These are phyloP conservation scores for Mentha longifolia DNA, from an alignment of 257 asterid genomes.

Conservation along the genomic window DNA sequence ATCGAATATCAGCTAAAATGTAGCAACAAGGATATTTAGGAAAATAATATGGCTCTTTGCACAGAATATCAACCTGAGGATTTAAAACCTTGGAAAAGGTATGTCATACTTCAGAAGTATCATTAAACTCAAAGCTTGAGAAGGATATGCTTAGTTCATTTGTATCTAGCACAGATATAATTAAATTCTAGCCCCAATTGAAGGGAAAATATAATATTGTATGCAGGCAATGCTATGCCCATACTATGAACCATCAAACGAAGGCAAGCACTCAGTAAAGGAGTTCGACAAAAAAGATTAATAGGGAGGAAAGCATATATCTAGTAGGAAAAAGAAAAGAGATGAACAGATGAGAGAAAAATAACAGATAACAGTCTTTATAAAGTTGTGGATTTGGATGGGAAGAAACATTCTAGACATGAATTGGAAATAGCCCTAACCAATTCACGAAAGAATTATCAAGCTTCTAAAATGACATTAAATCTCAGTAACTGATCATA, in stretches of 20 bases:
- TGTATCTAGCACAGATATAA: background rate
- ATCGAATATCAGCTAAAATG: background rate
- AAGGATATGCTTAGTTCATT: background rate
- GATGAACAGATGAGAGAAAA: background rate
- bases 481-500: background rate
- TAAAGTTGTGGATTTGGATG: background rate
- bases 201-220: background rate
- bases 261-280: conserved; percentile 23
- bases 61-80: conserved; percentile 11
- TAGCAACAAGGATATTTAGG: conserved; percentile 5
- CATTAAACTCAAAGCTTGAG: conserved; percentile 3
- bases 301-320: background rate
- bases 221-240: background rate
- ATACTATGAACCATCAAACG: background rate
- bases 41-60: conserved; percentile 2
- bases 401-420: background rate
- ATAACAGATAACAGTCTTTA: background rate
- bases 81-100: conserved; percentile 7
- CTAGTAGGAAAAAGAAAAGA: background rate
- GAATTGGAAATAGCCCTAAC: background rate
- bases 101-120: background rate
- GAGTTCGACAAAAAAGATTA: background rate
- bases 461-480: conserved; percentile 3
- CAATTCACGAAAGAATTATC: background rate
- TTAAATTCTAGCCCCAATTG: background rate